A percentile compares a stretch with the other conserved stretches of the same genome.
Evolutionary conservation across 225 moss, liverwort and hornwort genomes (phyloP).

Genomic region (Ulota crispa): DNA sequence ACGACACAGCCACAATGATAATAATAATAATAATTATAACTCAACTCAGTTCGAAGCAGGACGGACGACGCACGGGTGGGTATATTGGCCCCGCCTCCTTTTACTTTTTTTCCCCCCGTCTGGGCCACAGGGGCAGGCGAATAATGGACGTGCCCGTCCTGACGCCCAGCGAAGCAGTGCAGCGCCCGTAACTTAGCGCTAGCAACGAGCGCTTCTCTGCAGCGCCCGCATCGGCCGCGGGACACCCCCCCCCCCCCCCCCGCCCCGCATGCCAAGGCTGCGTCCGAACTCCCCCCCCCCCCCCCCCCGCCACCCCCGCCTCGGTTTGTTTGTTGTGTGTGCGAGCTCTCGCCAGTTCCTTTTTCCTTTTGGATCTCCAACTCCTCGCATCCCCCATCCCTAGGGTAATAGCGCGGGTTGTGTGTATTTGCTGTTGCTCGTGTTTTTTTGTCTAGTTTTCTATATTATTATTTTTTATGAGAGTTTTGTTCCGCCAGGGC

Average conservation of each 20-base stretch:
- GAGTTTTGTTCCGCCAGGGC: background rate
- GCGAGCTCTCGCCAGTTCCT: background rate
- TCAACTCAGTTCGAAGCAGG: constrained; percentile 3
- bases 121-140: constrained; percentile 13
- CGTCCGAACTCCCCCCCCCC: background rate
- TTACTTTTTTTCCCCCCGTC: background rate
- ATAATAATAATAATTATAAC: constrained; percentile 15
- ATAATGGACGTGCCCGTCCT: constrained; percentile 46
- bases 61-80: constrained; percentile 29
- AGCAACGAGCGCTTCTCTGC: background rate
- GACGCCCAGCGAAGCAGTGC: constrained; percentile 34
- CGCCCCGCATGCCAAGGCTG: background rate
- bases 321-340: background rate
- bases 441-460: too few relatives aligned
- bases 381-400: background rate
- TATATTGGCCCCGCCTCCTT: background rate
- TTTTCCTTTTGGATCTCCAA: constrained; percentile 13
- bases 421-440: too few relatives aligned
- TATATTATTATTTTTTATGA: too few relatives aligned
- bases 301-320: background rate
- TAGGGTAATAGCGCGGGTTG: constrained; percentile 6
- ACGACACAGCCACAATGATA: constrained; percentile 26
- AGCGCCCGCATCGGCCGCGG: constrained; percentile 26
- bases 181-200: constrained; percentile 25
- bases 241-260: background rate